Evolutionary conservation across 371 early-diverging fungal genomes (phyloP).

Genomic region (Basidiobolus meristosporus): DNA sequence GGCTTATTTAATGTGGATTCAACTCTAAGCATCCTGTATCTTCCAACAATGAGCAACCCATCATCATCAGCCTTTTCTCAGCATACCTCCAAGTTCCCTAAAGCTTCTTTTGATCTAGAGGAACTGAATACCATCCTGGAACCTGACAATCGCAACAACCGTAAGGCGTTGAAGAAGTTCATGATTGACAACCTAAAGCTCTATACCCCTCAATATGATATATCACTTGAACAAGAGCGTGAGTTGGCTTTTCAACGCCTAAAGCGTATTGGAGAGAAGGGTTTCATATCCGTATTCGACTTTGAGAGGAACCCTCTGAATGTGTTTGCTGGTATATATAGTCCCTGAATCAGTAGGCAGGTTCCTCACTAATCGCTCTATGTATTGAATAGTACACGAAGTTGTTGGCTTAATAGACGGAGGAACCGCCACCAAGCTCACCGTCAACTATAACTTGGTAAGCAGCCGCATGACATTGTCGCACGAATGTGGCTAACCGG

Average conservation of each 20-base stretch:
- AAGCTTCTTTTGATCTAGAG: constrained; percentile 3
- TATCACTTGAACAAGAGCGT: constrained; percentile 27
- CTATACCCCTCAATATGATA: constrained; percentile 37
- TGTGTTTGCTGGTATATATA: constrained; percentile 25
- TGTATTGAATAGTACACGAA: constrained; percentile 25
- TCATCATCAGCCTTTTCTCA: constrained; percentile 2
- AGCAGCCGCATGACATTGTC: constrained; percentile 1
- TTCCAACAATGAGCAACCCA: neutral
- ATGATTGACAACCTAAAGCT: constrained; percentile 9
- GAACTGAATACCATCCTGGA: constrained; percentile 14
- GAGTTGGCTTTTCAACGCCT: constrained; percentile 45
- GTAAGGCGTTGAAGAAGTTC: constrained; percentile 16
- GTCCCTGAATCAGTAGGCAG: neutral
- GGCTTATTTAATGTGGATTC: too few species aligned
- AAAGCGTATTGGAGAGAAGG: constrained; percentile 24
- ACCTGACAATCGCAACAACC: constrained; percentile 27
- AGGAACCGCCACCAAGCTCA: constrained; percentile 43
- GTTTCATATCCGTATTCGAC: constrained; percentile 43
- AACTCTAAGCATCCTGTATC: neutral
- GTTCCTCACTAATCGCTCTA: neutral
- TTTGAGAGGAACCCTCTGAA: constrained; percentile 56
- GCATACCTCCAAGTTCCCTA: neutral
- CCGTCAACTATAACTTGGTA: constrained; percentile 16
- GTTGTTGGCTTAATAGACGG: constrained; percentile 50
- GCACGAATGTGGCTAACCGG: neutral